Conservation (phyloP, 1,284 basidiomycete species). For the Testicularia cyperi region DNA sequence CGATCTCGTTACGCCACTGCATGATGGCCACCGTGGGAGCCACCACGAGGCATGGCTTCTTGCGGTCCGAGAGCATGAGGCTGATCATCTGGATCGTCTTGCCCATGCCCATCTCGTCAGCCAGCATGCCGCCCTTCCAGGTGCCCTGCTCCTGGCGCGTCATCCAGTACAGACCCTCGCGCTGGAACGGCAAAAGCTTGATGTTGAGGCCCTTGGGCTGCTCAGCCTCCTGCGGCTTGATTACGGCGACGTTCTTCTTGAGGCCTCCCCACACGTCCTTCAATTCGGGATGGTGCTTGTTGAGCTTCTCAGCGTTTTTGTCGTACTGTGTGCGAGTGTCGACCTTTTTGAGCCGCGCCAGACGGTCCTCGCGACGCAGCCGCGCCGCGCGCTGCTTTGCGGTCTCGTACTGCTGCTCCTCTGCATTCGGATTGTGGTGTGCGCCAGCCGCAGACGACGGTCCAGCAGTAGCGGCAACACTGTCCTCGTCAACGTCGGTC, state of each 20-base stretch:
- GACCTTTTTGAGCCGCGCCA: slow-evolving; percentile 28
- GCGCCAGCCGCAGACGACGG: no score
- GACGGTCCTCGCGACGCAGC: slow-evolving; percentile 29
- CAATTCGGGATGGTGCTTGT: slow-evolving; percentile 68
- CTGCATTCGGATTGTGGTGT: slow-evolving; percentile 7
- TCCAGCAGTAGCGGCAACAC: no score
- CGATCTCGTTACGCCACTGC: slow-evolving; percentile 97
- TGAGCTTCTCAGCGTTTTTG: slow-evolving; percentile 17
- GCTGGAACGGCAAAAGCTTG: slow-evolving; percentile 71
- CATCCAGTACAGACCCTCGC: slow-evolving; percentile 95
- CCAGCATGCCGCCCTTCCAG: slow-evolving; percentile 91
- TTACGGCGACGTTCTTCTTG: slow-evolving; percentile 60
- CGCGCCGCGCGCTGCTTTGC: slow-evolving; percentile 43
- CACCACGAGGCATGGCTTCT: slow-evolving; percentile 83
- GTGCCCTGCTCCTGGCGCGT: slow-evolving; percentile 82
- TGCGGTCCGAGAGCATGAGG: slow-evolving; percentile 75
- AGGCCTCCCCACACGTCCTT: slow-evolving; percentile 84
- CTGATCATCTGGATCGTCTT: slow-evolving; percentile 98
- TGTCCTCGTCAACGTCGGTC: slow-evolving; percentile 19
- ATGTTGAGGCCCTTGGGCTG: slow-evolving; percentile 74
- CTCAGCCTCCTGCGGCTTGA: slow-evolving; percentile 67
- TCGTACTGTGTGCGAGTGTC: slow-evolving; percentile 24
- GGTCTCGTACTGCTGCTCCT: slow-evolving; percentile 47
- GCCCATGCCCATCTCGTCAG: slow-evolving; percentile 90
- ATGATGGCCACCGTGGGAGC: slow-evolving; percentile 92